Percentiles rank a stretch among this genome's conserved stretches.
Conservation (phyloP, 371 early-diverging fungal species). For the Lichtheimia hyalospora region DNA sequence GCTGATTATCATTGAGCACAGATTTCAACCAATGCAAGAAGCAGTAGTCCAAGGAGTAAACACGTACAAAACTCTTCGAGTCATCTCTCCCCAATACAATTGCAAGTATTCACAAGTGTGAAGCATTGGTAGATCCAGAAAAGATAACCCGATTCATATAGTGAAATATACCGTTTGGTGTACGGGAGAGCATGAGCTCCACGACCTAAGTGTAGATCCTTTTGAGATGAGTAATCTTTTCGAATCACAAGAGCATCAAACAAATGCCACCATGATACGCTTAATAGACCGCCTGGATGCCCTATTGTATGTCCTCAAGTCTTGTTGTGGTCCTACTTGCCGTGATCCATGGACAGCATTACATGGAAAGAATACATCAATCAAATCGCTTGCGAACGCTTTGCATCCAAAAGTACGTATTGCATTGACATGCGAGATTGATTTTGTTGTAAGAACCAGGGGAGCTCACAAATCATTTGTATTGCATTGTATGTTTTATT, state of each 20-base stretch:
- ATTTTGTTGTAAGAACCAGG: too few relatives aligned
- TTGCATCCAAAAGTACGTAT: conserved; percentile 21
- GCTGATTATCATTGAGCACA: conserved; percentile 13
- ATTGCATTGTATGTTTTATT: too few relatives aligned
- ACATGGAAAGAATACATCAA: conserved; percentile 30
- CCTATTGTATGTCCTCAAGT: conserved; percentile 48
- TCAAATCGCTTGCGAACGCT: conserved; percentile 32
- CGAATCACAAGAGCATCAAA: not conserved
- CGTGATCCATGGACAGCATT: conserved; percentile 60
- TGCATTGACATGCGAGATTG: too few relatives aligned
- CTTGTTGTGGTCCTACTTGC: conserved; percentile 58
- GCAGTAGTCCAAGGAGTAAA: not conserved
- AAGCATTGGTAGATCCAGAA: too few relatives aligned
- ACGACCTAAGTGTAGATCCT: conserved; percentile 58
- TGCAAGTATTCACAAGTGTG: conserved; percentile 17
- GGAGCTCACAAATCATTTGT: too few relatives aligned
- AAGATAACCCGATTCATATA: not conserved
- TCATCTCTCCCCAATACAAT: conserved; percentile 53
- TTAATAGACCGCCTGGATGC: conserved; percentile 58
- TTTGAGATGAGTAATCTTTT: conserved; percentile 56
- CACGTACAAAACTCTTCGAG: conserved; percentile 61
- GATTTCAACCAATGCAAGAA: not conserved
- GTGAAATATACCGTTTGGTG: conserved; percentile 61
- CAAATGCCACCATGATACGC: not conserved
- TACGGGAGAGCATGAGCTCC: conserved; percentile 65